Conservation (phyloP, 257 asterid species). For the Knoxia roxburghii region DNA sequence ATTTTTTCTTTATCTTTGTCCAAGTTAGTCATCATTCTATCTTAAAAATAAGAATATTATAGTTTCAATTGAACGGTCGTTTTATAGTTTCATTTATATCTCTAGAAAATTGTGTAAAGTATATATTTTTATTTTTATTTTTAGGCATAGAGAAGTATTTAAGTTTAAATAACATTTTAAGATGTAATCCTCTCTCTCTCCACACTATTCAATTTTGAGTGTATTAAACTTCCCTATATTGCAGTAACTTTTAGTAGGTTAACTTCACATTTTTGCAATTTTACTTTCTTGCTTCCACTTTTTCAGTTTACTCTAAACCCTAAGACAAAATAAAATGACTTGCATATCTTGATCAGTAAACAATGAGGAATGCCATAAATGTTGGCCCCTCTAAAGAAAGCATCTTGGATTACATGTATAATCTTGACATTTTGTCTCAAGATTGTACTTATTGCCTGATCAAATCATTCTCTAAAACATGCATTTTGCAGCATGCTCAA, state of each 20-base stretch:
- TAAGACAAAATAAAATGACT: too few relatives aligned
- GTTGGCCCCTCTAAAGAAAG: neutral
- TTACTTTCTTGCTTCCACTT: neutral
- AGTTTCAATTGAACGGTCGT: too few relatives aligned
- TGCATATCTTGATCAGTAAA: too few relatives aligned
- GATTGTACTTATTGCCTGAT: neutral
- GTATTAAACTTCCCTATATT: too few relatives aligned
- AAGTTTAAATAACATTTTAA: too few relatives aligned
- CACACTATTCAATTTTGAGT: neutral
- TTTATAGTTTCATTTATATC: too few relatives aligned
- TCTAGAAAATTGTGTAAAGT: too few relatives aligned
- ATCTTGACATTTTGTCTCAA: neutral
- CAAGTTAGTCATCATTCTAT: neutral
- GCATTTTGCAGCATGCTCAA: slow-evolving; percentile 70
- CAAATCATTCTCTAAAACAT: neutral
- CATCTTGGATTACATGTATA: neutral
- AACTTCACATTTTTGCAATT: neutral
- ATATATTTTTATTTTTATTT: too few relatives aligned
- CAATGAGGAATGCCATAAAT: neutral
- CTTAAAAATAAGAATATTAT: neutral
- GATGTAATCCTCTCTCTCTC: too few relatives aligned
- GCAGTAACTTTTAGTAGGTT: too few relatives aligned
- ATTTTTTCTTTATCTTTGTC: neutral
- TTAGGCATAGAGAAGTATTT: too few relatives aligned
- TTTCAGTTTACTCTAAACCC: neutral